These are phyloP conservation scores for Naganishia friedmannii DNA, from an alignment of 768 basidiomycete genomes.

Conservation along the genomic window DNA sequence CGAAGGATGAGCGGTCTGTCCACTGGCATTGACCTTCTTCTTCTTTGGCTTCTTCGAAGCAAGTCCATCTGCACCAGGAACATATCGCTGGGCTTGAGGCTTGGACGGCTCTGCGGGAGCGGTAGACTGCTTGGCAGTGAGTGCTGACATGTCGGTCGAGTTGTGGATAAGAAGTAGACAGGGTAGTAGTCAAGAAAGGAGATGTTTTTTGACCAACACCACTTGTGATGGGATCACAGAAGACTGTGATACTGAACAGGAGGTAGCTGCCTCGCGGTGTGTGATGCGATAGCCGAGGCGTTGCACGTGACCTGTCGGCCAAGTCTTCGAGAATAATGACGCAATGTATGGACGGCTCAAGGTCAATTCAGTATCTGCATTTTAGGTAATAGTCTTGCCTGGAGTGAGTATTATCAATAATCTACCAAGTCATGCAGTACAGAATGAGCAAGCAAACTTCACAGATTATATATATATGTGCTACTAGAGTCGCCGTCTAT, in stretches of 20 bases:
- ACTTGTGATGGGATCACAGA: not conserved
- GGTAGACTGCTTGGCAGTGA: not conserved
- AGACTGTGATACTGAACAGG: not conserved
- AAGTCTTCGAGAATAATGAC: slow-evolving; percentile 8
- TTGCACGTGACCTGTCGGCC: not conserved
- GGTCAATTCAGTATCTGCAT: too few relatives aligned
- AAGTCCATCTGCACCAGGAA: slow-evolving; percentile 17
- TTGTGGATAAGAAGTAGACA: not conserved
- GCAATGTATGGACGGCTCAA: not conserved
- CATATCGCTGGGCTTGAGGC: slow-evolving; percentile 16
- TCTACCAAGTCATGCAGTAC: not conserved
- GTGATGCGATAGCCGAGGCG: not conserved
- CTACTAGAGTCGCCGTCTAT: not conserved
- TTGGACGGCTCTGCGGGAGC: slow-evolving; percentile 3
- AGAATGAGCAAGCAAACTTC: too few relatives aligned
- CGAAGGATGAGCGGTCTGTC: not conserved
- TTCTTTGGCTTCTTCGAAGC: slow-evolving; percentile 20
- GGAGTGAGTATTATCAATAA: not conserved
- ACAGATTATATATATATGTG: too few relatives aligned
- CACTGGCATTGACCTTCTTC: slow-evolving; percentile 6
- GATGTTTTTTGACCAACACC: not conserved
- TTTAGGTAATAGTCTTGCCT: too few relatives aligned
- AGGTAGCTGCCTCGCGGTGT: not conserved
- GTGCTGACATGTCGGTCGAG: slow-evolving; percentile 10
- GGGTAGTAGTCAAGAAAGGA: not conserved